phyloP scores from a whole-genome alignment of 768 basidiomycete species.

The Russula compacta region DNA sequence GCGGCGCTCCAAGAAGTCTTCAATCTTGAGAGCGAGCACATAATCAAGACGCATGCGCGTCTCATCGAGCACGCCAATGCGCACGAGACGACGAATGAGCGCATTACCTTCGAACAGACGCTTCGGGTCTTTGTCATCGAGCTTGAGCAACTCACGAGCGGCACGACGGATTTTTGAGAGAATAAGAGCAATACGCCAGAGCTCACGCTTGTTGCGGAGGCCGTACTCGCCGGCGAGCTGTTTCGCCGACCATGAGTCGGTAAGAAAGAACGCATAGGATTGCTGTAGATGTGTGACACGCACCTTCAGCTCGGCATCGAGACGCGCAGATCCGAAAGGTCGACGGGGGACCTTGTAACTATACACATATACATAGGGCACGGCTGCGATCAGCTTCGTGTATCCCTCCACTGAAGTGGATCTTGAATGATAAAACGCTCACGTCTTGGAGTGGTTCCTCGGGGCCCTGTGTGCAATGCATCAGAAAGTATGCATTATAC shows the following conservation, averaged over 20 bases:
- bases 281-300: not conserved
- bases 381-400: slow-evolving; percentile 55
- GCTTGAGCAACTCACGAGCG: slow-evolving; percentile 99
- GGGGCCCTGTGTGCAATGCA: slow-evolving; percentile 56
- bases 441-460: slow-evolving; percentile 92
- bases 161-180: slow-evolving; percentile 99
- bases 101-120: slow-evolving; percentile 99
- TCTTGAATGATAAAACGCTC: slow-evolving; percentile 53
- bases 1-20: slow-evolving; percentile 99
- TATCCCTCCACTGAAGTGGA: slow-evolving; percentile 59
- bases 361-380: slow-evolving; percentile 46
- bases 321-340: slow-evolving; percentile 94
- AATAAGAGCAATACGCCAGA: slow-evolving; percentile 98
- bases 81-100: slow-evolving; percentile 91
- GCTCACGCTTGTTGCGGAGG: slow-evolving; percentile 99
- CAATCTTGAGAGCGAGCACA: slow-evolving; percentile 97
- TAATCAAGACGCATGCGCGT: slow-evolving; percentile 99
- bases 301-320: slow-evolving; percentile 99
- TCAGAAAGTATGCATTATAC: slow-evolving; percentile 1
- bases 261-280: not conserved
- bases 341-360: slow-evolving; percentile 99
- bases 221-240: slow-evolving; percentile 99
- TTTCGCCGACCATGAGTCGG: not conserved
- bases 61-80: slow-evolving; percentile 99
- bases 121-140: slow-evolving; percentile 99